phyloP scores from a whole-genome alignment of 108 stramenopile species.

The Pseudonitzschia delicatissima region DNA sequence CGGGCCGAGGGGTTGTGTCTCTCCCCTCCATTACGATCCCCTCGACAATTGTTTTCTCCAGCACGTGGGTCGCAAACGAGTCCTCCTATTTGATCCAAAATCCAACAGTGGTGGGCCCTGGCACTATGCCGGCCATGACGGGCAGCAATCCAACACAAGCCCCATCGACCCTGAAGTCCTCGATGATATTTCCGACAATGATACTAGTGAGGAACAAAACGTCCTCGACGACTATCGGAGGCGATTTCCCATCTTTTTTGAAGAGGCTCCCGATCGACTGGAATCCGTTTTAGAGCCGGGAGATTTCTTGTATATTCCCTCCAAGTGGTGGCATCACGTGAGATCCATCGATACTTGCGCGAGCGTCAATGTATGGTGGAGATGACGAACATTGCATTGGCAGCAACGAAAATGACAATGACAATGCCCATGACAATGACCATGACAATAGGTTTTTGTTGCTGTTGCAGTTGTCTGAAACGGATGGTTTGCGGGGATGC shows the following conservation, averaged over 20 bases:
- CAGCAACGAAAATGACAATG: too few species aligned
- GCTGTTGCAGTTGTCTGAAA: too few species aligned
- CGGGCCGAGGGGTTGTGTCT: slow-evolving; percentile 62
- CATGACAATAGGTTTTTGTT: too few species aligned
- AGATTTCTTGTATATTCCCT: slow-evolving; percentile 70
- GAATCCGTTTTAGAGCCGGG: slow-evolving; percentile 55
- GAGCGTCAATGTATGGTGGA: slow-evolving; percentile 81
- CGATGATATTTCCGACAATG: slow-evolving; percentile 19
- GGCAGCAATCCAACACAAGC: slow-evolving; percentile 77
- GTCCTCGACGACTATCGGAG: background rate
- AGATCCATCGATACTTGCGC: slow-evolving; percentile 54
- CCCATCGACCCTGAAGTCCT: slow-evolving; percentile 48
- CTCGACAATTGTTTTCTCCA: slow-evolving; percentile 80
- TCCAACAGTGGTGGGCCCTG: background rate
- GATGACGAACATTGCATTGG: too few species aligned
- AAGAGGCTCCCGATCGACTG: slow-evolving; percentile 31
- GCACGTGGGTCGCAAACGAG: slow-evolving; percentile 61
- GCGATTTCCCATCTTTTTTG: slow-evolving; percentile 45
- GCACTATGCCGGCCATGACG: slow-evolving; percentile 37
- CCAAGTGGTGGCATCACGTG: slow-evolving; percentile 79
- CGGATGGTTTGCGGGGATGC: too few species aligned
- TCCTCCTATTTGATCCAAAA: slow-evolving; percentile 46
- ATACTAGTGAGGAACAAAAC: slow-evolving; percentile 10
- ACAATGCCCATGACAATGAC: too few species aligned
- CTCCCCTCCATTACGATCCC: slow-evolving; percentile 80